Evolutionary conservation across 306 rosid genomes (phyloP), one percentile per base, ranked within the genome.

Genomic region (Acacia crassicarpa): DNA sequence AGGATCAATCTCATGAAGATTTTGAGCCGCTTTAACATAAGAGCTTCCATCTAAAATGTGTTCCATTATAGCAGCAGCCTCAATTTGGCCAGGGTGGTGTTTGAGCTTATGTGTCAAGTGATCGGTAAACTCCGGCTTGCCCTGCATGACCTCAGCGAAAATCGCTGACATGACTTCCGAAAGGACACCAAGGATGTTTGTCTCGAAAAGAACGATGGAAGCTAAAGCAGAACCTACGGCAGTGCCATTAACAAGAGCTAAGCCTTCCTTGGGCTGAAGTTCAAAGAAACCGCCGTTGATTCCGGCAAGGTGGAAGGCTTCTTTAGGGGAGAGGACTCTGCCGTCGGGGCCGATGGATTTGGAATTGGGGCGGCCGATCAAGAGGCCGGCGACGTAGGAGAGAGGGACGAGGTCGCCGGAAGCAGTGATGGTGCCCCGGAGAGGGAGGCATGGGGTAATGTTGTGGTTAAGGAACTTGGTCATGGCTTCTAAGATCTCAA

Each of bases 31-130:
- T 76, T 92, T 93, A 19, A 93, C 87, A 72, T 84, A 90, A 14
- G 93, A 85, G 68, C 98, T 94, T 45, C 98, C 98, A 76, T 87
- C 95, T 14, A 94, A 79, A 78, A 94, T 91, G 87, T 94, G 97
- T 76, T 94, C 98, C 98, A 94, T 94, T 73, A 94, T 90, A 43
- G 98, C 98, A 2, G 97, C 98, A 63, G 98, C 98, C 77, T 94
- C 98, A 83, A 94, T 94, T n/a, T 94, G 98, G 8, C 98, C 98
- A 43, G 98, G 98, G 44, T 94, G 98, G 74, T 91, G 98, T 79
- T 94, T 94, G 83, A 94, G 49, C 44, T 90, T 94, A 69, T 94
- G 98, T 1, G 97, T 93, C 88, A 94, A 84, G 62, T 94, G 97
- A 62, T 94, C 98, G 0, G 97, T 91, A 74, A 94, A 94, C 45